A percentile compares a stretch with the other conserved stretches of the same genome.
Evolutionary conservation across 805 yeast species (phyloP).

Genomic region (Metschnikowia continentalis): DNA sequence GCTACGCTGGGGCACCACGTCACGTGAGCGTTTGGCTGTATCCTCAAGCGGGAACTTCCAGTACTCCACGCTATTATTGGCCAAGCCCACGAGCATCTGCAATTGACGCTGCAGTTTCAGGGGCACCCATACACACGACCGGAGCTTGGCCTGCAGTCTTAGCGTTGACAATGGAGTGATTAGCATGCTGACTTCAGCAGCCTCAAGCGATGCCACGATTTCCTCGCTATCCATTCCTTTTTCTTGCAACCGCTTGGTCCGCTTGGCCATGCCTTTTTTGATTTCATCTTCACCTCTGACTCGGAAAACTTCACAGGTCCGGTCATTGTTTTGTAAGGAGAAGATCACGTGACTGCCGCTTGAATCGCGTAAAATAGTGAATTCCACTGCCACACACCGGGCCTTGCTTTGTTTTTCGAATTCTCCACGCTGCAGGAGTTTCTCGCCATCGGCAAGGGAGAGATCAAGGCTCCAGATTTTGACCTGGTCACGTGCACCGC

Average conservation of each 20-base stretch:
- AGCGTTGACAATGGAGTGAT: slow-evolving; percentile 67
- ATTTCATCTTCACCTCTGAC: slow-evolving; percentile 74
- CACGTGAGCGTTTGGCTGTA: slow-evolving; percentile 41
- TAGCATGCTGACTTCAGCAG: slow-evolving; percentile 51
- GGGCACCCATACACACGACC: slow-evolving; percentile 62
- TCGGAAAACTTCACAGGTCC: slow-evolving; percentile 75
- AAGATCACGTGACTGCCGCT: slow-evolving; percentile 46
- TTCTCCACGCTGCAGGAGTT: slow-evolving; percentile 53
- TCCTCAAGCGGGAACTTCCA: slow-evolving; percentile 58
- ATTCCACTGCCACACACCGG: slow-evolving; percentile 59
- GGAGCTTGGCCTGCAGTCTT: slow-evolving; percentile 61
- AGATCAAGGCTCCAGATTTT: slow-evolving; percentile 79
- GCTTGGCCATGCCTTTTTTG: slow-evolving; percentile 66
- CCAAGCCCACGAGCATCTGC: slow-evolving; percentile 60
- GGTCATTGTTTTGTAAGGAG: slow-evolving; percentile 73
- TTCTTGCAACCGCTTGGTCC: slow-evolving; percentile 73
- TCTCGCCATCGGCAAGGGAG: slow-evolving; percentile 43
- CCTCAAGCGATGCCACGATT: slow-evolving; percentile 38
- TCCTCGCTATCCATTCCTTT: slow-evolving; percentile 62
- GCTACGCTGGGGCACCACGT: slow-evolving; percentile 41
- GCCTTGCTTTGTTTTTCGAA: slow-evolving; percentile 75
- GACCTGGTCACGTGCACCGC: slow-evolving; percentile 76
- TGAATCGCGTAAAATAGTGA: slow-evolving; percentile 30
- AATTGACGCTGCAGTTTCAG: slow-evolving; percentile 41
- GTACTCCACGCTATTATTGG: slow-evolving; percentile 73